Evolutionary conservation across 352 stramenopile species (phyloP).

Genomic region (Plasmopara muralis): DNA sequence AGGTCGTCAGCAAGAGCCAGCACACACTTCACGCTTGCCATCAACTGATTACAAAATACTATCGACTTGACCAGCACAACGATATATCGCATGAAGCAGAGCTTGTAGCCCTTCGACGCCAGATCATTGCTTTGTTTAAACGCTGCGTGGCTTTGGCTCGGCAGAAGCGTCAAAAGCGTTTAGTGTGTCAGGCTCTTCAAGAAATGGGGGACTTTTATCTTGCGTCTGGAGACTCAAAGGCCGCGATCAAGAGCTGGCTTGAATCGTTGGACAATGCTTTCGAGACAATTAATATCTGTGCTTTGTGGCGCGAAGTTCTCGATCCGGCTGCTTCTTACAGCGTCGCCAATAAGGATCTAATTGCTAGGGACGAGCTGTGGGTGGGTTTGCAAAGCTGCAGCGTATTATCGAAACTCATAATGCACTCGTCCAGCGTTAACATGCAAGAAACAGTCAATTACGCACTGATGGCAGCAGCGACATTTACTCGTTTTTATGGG

Average conservation of each 20-base stretch:
- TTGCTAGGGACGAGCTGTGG: constrained; percentile 56
- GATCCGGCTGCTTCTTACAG: constrained; percentile 8
- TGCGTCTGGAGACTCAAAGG: constrained; percentile 27
- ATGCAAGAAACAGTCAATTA: constrained; percentile 45
- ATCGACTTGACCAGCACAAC: constrained; percentile 8
- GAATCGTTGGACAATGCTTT: constrained; percentile 74
- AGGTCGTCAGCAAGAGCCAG: constrained; percentile 56
- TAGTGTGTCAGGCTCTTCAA: constrained; percentile 54
- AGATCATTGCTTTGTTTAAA: constrained; percentile 39
- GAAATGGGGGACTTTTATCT: constrained; percentile 74
- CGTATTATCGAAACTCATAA: constrained; percentile 46
- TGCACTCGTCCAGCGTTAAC: constrained; percentile 32
- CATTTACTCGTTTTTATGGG: constrained; percentile 51
- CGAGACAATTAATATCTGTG: constrained; percentile 36
- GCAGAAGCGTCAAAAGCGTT: constrained; percentile 58
- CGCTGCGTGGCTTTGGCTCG: constrained; percentile 47
- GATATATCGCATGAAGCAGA: background rate
- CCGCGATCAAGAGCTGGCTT: constrained; percentile 59
- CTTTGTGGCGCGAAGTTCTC: constrained; percentile 47
- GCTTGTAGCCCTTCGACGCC: constrained; percentile 16
- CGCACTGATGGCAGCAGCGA: constrained; percentile 52
- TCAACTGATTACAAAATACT: constrained; percentile 39
- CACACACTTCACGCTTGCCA: constrained; percentile 48
- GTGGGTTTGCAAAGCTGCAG: constrained; percentile 44
- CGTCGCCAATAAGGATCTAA: constrained; percentile 9